Base-by-base conservation (phyloP, 1,139 yeast genomes). In the Geotrichum fermentans region DNA sequence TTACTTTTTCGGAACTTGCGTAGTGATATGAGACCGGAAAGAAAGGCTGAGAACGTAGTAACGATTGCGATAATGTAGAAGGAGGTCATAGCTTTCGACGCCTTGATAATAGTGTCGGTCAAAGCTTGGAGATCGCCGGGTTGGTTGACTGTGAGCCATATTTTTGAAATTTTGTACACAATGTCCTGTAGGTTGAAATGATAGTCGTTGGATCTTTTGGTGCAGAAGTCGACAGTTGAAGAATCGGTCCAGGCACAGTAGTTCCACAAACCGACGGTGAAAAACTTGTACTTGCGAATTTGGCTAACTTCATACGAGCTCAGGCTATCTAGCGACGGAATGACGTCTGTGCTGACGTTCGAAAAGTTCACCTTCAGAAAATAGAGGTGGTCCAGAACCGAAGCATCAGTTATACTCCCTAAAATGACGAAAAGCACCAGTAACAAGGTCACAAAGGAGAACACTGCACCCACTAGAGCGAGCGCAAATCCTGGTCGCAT, bases 141-240 rank as follows among this genome's bases (percentile, higher is more conserved):
- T 11, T 34, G 38, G 21, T 34, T 34, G 38, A 34, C 38, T 10
- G 8, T 2, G n/a, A 34, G 38, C 4, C 11, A 34, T 4, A 34
- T 20, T 4, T 14, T 8, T 7, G 17, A 6, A n/a, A 34, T 34
- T 13, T 17, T 17, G 38, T n/a, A 17, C 3, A 34, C 21, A 14
- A 34, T 34, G 21, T 34, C 38, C 21, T 34, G 38, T 17, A 34
- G n/a, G 17, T 34, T 34, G 38, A 34, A 34, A 14, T 34, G 38
- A 24, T 34, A 34, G 7, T 7, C 2, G 10, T 8, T 8, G 7
- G 13, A 10, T 3, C 20, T 14, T 17, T 17, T 20, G 38, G 20
- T 34, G 38, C 38, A 34, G 14, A n/a, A 34, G 8, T 20, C 24
- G 11, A 20, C 13, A 18, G 24, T 20, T 3, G 11, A 10, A 14